A percentile compares a stretch with the other conserved stretches of the same genome.
phyloP scores from a whole-genome alignment of 352 stramenopile genomes.

The Globisporangium spiculum region DNA sequence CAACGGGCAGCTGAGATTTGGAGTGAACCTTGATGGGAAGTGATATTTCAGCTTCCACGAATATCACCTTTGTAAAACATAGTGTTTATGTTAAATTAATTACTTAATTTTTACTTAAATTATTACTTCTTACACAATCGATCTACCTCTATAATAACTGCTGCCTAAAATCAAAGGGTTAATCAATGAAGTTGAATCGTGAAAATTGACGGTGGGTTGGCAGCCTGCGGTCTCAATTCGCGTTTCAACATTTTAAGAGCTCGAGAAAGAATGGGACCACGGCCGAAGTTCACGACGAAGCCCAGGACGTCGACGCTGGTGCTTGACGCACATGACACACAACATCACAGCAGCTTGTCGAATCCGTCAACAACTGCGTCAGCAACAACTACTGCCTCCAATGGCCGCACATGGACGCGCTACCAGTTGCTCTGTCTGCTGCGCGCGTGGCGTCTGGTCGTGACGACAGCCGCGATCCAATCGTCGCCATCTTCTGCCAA shows the following conservation, averaged over 20 bases:
- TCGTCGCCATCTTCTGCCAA: neutral
- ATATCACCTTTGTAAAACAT: neutral
- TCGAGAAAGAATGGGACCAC: neutral
- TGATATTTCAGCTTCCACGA: neutral
- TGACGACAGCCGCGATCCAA: neutral
- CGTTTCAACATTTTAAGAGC: neutral
- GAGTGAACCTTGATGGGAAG: neutral
- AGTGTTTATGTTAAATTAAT: neutral
- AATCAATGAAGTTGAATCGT: neutral
- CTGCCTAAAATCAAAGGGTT: neutral
- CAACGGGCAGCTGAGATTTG: neutral
- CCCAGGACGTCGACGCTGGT: neutral
- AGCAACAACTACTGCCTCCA: neutral
- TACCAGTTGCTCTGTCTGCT: slow-evolving; percentile 3
- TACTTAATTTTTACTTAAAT: neutral
- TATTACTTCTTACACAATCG: neutral
- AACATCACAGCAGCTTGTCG: neutral
- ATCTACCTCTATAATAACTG: neutral
- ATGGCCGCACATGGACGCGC: neutral
- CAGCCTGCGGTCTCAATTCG: neutral
- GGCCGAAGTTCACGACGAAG: neutral
- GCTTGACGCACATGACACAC: neutral
- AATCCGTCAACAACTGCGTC: neutral
- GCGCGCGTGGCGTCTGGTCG: neutral
- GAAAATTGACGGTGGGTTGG: neutral